Conservation (phyloP, 2,329 filamentous ascomycete species). For the Aspergillus luchuensis region DNA sequence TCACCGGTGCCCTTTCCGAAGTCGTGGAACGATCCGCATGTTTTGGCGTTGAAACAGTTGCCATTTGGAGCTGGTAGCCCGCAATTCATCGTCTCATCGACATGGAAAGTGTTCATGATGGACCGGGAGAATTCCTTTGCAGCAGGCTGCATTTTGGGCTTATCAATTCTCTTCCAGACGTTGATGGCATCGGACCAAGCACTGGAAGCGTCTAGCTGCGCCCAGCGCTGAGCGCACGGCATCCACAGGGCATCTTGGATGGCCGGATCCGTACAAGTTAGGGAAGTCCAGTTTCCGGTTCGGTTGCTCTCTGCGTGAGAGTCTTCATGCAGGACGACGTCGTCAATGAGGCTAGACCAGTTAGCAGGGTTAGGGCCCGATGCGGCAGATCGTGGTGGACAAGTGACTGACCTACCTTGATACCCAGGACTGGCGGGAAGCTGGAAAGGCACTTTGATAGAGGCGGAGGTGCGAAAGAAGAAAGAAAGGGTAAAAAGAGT, state of each 20-base stretch:
- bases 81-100: not conserved
- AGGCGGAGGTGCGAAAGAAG: not conserved
- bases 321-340: slow-evolving; percentile 4
- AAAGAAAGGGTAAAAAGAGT: not conserved
- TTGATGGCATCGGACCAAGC: slow-evolving; percentile 7
- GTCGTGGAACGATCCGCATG: not conserved
- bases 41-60: not conserved
- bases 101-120: slow-evolving; percentile 3
- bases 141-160: not conserved
- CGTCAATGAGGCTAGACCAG: slow-evolving; percentile 3
- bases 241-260: slow-evolving; percentile 7
- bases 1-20: not conserved
- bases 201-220: slow-evolving; percentile 6
- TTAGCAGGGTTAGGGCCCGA: slow-evolving; percentile 1
- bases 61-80: too few species aligned
- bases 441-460: not conserved
- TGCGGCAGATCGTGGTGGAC: not conserved
- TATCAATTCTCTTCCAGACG: not conserved
- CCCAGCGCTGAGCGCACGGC: slow-evolving; percentile 8
- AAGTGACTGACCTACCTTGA: not conserved
- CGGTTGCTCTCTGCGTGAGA: slow-evolving; percentile 5
- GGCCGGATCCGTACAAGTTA: slow-evolving; percentile 10
- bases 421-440: slow-evolving; percentile 9
- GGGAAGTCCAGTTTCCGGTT: slow-evolving; percentile 9
- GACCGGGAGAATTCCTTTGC: not conserved